Conservation (phyloP, 305 asterid species). For the Coffea humblotiana region DNA sequence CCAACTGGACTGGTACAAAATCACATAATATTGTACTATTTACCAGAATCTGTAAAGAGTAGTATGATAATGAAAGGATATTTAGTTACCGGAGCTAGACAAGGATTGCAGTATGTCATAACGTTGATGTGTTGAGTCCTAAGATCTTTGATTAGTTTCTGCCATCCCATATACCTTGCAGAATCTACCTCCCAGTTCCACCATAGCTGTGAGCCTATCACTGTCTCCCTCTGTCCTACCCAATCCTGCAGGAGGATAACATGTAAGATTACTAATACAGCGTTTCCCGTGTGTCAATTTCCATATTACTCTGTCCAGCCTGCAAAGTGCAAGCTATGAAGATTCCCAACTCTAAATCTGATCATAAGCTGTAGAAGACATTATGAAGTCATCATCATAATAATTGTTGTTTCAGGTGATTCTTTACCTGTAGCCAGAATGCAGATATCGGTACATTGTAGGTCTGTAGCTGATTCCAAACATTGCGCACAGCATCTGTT, state of each 20-base stretch:
- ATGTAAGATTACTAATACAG: neutral
- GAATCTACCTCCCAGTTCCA: slow-evolving; percentile 99
- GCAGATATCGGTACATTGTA: slow-evolving; percentile 81
- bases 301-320: too few species aligned
- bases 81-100: slow-evolving; percentile 79
- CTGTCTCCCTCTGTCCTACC: slow-evolving; percentile 92
- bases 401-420: neutral
- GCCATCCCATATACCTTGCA: slow-evolving; percentile 70
- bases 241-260: slow-evolving; percentile 53
- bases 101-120: slow-evolving; percentile 99
- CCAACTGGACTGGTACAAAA: neutral
- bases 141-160: slow-evolving; percentile 59
- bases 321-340: neutral
- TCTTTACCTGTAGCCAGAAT: slow-evolving; percentile 88
- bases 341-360: neutral
- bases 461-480: slow-evolving; percentile 59
- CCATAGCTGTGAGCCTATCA: slow-evolving; percentile 94
- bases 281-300: neutral
- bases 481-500: slow-evolving; percentile 49
- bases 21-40: neutral
- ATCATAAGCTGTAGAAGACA: neutral
- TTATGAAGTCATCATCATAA: neutral
- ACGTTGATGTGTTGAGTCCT: slow-evolving; percentile 51
- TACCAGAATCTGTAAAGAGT: neutral
- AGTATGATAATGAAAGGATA: neutral